Evolutionary conservation across 805 yeast genomes (phyloP).

Genomic region (Candida pini): DNA sequence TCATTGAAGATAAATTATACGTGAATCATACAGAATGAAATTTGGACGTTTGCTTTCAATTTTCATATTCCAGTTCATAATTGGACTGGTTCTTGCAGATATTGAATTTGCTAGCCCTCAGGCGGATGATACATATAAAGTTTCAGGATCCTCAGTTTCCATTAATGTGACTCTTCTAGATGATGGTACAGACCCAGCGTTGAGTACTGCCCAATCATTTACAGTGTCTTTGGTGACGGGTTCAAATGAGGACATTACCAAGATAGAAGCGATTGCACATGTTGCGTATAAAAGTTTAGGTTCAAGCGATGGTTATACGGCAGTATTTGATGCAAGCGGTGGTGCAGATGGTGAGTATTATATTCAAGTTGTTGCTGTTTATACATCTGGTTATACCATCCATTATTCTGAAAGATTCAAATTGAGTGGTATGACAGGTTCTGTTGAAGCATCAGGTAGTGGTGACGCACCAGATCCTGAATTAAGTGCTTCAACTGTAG

Average conservation of each 20-base stretch:
- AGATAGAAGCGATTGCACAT: constrained; percentile 29
- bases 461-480: constrained; percentile 41
- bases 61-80: too few relatives aligned
- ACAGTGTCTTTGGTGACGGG: constrained; percentile 68
- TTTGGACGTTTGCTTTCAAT: too few relatives aligned
- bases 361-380: constrained; percentile 58
- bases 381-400: constrained; percentile 41
- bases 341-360: constrained; percentile 66
- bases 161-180: constrained; percentile 53
- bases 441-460: constrained; percentile 42
- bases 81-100: too few relatives aligned
- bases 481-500: constrained; percentile 31
- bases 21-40: too few relatives aligned
- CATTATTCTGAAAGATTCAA: constrained; percentile 65
- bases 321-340: constrained; percentile 35
- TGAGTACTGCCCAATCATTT: constrained; percentile 38
- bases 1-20: too few relatives aligned
- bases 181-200: constrained; percentile 42
- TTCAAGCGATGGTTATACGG: constrained; percentile 33
- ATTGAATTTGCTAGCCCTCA: constrained; percentile 39
- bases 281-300: constrained; percentile 28
- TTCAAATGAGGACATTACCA: constrained; percentile 40
- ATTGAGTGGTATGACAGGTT: constrained; percentile 69
- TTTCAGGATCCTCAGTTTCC: constrained; percentile 29
- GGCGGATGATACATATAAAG: constrained; percentile 35